phyloP scores from a whole-genome alignment of 495 filamentous ascomycete species.

The Amniculicola lignicola region DNA sequence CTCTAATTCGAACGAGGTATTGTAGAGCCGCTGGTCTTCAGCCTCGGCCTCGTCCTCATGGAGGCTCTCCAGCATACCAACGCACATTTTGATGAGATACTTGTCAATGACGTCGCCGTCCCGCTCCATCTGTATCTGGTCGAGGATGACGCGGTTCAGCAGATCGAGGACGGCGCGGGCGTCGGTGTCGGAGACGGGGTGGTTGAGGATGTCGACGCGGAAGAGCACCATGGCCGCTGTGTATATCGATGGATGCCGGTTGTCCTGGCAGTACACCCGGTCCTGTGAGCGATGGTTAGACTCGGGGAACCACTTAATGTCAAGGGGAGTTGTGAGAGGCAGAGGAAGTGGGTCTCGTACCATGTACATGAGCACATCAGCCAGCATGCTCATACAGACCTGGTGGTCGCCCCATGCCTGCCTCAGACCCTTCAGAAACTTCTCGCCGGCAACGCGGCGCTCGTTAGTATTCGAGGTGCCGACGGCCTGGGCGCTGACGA shows the following conservation, averaged over 20 bases:
- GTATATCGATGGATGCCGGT: conserved; percentile 74
- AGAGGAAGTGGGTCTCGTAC: conserved; percentile 45
- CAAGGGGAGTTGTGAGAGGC: not conserved
- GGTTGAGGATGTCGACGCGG: conserved; percentile 72
- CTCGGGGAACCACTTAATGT: not conserved
- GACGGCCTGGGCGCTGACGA: conserved; percentile 28
- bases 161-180: conserved; percentile 58
- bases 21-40: conserved; percentile 74
- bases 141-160: conserved; percentile 76
- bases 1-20: conserved; percentile 74
- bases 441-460: conserved; percentile 74
- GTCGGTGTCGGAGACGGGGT: conserved; percentile 48
- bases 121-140: conserved; percentile 88
- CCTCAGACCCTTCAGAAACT: conserved; percentile 72
- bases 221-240: conserved; percentile 81
- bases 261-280: conserved; percentile 70
- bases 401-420: conserved; percentile 84
- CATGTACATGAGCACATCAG: conserved; percentile 98
- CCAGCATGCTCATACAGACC: conserved; percentile 92
- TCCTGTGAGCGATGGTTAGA: conserved; percentile 50
- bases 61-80: conserved; percentile 87
- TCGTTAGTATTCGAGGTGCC: conserved; percentile 65
- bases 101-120: conserved; percentile 88
- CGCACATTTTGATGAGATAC: conserved; percentile 72
- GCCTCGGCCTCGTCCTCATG: conserved; percentile 77